Base-by-base conservation (phyloP, 2,329 filamentous ascomycete genomes). In the Xylariaceae sp. region DNA sequence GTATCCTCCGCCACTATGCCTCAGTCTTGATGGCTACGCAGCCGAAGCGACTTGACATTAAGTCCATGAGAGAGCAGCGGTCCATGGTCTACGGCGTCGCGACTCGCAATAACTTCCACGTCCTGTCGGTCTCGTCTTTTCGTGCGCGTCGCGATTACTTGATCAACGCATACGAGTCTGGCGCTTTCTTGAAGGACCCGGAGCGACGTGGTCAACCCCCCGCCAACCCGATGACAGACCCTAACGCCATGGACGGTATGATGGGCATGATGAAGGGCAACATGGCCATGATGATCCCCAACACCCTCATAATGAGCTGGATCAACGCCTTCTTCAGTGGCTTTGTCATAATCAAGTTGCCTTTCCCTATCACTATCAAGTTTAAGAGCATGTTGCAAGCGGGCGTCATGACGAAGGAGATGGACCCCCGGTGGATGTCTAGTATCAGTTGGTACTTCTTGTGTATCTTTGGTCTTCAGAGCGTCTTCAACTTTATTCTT, bases 251-350 rank as follows among this genome's bases (percentile, higher is more conserved):
- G 94, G 95, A 99, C 73, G 93, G 92, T 67, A 99, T 99, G 94
- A 99, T 99, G 94, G 93, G 94, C 67, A 96, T 96, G 91, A 96
- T 99, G 90, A 99, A 99, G 84, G 92, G 92, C 59, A 96, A 99
- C 73, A 96, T 99, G 89, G 93, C 94, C 65, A 99, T 97, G 94
- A 97, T 99, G 80, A 91, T 99, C 60, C 94, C 94, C 53, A 96
- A 99, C 76, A 97, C 92, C 4, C 77, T 99, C 73, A 99, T 99
- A 67, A 99, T 99, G 94, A 94, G 93, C 66, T 99, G 94, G 94
- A 97, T 99, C 74, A 99, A 99, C 77, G 92, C 94, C 0, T 99
- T 97, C 73, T 99, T 99, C 71, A 95, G 91, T 55, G 94, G 94
- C 37, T 99, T 97, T 72, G 94, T 99, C 52, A 97, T 99, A 64